phyloP scores from a whole-genome alignment of 2,329 filamentous ascomycete genomes.

The Calonectria naviculata region DNA sequence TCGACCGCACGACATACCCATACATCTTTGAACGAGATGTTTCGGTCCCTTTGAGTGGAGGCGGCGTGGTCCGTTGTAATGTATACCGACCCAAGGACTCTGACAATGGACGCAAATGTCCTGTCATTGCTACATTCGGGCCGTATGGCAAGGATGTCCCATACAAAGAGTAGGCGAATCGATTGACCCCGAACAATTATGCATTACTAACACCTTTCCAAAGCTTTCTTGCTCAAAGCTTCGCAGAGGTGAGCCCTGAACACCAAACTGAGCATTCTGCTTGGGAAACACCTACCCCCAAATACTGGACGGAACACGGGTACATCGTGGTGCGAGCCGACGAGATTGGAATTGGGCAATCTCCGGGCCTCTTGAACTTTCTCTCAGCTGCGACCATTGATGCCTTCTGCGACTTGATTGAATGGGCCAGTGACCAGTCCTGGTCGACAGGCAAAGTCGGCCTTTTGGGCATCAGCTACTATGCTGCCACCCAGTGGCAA shows the following conservation, averaged over 20 bases:
- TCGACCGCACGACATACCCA: neutral
- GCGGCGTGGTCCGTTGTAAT: neutral
- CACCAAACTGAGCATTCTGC: conserved; percentile 65
- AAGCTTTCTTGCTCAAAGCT: conserved; percentile 39
- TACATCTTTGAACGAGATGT: neutral
- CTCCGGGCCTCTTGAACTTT: conserved; percentile 57
- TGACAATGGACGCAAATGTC: neutral
- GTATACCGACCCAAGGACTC: neutral
- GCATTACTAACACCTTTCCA: neutral
- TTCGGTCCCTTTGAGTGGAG: neutral
- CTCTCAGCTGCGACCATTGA: conserved; percentile 60
- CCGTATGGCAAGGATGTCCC: neutral
- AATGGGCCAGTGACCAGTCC: conserved; percentile 56
- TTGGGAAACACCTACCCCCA: conserved; percentile 70
- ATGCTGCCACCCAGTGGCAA: conserved; percentile 58
- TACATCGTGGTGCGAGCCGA: conserved; percentile 67
- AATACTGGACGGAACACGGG: conserved; percentile 64
- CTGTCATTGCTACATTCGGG: neutral
- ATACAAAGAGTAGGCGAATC: neutral
- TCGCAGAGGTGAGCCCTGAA: conserved; percentile 61
- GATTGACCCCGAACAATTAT: neutral
- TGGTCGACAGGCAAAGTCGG: conserved; percentile 62
- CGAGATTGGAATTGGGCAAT: conserved; percentile 59
- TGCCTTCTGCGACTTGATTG: conserved; percentile 60
- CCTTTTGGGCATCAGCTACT: conserved; percentile 60